Evolutionary conservation across 1,284 basidiomycete species (phyloP).

Genomic region (Malassezia japonica): DNA sequence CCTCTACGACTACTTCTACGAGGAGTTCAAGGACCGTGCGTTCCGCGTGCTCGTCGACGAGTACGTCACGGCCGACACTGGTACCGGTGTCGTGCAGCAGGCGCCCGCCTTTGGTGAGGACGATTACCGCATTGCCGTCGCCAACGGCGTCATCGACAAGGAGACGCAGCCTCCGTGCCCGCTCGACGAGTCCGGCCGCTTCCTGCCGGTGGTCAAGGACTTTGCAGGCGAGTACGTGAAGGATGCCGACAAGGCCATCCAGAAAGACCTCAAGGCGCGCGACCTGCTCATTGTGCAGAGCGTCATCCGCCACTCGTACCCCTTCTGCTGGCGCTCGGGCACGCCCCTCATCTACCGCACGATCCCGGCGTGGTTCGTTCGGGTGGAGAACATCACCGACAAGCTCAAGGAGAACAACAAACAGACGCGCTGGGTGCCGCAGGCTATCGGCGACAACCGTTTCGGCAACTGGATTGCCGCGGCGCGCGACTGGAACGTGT

Average conservation of each 20-base stretch:
- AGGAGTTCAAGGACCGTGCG: slow-evolving; percentile 82
- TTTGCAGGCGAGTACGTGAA: slow-evolving; percentile 87
- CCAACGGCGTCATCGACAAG: slow-evolving; percentile 66
- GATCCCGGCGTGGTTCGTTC: slow-evolving; percentile 91
- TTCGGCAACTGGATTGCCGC: slow-evolving; percentile 97
- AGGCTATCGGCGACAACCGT: slow-evolving; percentile 75
- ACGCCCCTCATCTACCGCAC: slow-evolving; percentile 95
- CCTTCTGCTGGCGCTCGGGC: slow-evolving; percentile 88
- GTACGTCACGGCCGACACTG: slow-evolving; percentile 86
- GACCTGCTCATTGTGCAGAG: slow-evolving; percentile 80
- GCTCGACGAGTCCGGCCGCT: slow-evolving; percentile 77
- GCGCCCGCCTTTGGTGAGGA: slow-evolving; percentile 98
- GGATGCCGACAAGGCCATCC: slow-evolving; percentile 87
- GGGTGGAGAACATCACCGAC: slow-evolving; percentile 73
- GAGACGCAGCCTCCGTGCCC: slow-evolving; percentile 95
- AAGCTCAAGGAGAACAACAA: slow-evolving; percentile 83
- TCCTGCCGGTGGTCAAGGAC: slow-evolving; percentile 80
- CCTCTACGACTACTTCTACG: slow-evolving; percentile 90
- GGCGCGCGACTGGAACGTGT: slow-evolving; percentile 97
- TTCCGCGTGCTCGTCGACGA: slow-evolving; percentile 82
- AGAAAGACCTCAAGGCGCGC: slow-evolving; percentile 78
- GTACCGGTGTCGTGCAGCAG: slow-evolving; percentile 98
- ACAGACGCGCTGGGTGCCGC: slow-evolving; percentile 88
- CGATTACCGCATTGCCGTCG: slow-evolving; percentile 85
- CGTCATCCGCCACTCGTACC: slow-evolving; percentile 81